Evolutionary conservation across 2,329 filamentous ascomycete genomes (phyloP), one percentile per base, ranked within the genome.

Genomic region (Cladosporium sp.): DNA sequence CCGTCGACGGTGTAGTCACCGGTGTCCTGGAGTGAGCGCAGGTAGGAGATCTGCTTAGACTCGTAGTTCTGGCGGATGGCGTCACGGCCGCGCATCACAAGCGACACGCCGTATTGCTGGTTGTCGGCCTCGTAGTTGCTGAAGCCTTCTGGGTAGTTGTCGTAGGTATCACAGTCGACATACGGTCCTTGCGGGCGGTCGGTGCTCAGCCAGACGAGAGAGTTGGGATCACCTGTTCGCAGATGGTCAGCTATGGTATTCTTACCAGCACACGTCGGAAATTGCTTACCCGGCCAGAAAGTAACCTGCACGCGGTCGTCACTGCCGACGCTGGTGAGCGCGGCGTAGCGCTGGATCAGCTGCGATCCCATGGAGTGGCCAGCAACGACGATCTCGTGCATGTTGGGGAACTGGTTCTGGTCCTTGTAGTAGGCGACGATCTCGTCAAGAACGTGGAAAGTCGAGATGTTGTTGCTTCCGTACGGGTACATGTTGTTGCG

Each of bases 331-430:
- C 57, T 58, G 33, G 63, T 61, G 31, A 68, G 61, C 6, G 59
- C 58, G n/a, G 63, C 65, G 56, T 69, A 69, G 37, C 66, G 60
- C 38, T 68, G 63, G 8, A 63, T 57, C 37, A 61, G 62, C 35
- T 38, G 35, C 13, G 35, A 38, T 13, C 66, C 66, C 37, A 66
- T 59, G n/a, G 64, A 67, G 54, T 69, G 66, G 41, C 66, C 66
- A 38, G 65, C 66, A 38, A 69, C 54, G 16, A 69, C 63, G 35
- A 69, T 66, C 53, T 69, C 63, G 31, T 68, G 63, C 49, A 69
- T 34, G 53, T 68, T 66, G 3, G 66, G 66, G 46, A 65, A 69
- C 28, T 59, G 48, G 19, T 54, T 59, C 33, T 53, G 53, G 52
- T 69, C 59, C 34, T 60, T 61, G 49, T 63, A 69, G 54, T 64